Conservation (phyloP, 208 protist species). For the Crithidia thermophila region DNA sequence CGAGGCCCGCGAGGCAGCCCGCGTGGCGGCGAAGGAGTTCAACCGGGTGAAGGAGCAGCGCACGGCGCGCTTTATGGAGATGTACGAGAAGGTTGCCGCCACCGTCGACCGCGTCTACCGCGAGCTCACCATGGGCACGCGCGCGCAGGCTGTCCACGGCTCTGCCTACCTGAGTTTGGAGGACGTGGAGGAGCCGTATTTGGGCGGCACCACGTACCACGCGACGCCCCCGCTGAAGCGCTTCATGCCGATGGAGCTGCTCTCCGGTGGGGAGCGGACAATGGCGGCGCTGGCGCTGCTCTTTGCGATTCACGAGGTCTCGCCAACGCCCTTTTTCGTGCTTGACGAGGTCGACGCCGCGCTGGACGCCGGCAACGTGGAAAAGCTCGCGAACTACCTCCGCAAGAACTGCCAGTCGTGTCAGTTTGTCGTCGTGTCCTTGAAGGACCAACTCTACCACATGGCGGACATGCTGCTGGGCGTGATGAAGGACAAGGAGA, state of each 20-base stretch:
- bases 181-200: conserved; percentile 96
- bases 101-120: conserved; percentile 96
- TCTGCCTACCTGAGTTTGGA: conserved; percentile 96
- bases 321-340: conserved; percentile 99
- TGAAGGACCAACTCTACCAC: conserved; percentile 98
- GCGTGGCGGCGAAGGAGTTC: conserved; percentile 87
- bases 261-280: conserved; percentile 99
- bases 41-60: conserved; percentile 84
- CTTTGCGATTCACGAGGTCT: conserved; percentile 97
- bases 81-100: conserved; percentile 92
- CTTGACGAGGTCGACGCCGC: conserved; percentile 99
- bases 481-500: conserved; percentile 93
- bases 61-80: conserved; percentile 91
- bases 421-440: conserved; percentile 98
- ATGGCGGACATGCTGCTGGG: conserved; percentile 96
- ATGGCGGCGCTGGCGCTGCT: conserved; percentile 98
- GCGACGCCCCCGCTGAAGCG: conserved; percentile 98
- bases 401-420: conserved; percentile 68
- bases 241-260: conserved; percentile 97
- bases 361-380: conserved; percentile 97
- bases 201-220: conserved; percentile 96
- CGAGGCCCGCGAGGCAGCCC: conserved; percentile 58
- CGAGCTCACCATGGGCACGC: conserved; percentile 92
- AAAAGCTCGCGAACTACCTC: conserved; percentile 95
- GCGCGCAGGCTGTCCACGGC: conserved; percentile 80